Evolutionary conservation across 371 early-diverging fungal genomes (phyloP).

Genomic region (Rhizopus arrhizus): DNA sequence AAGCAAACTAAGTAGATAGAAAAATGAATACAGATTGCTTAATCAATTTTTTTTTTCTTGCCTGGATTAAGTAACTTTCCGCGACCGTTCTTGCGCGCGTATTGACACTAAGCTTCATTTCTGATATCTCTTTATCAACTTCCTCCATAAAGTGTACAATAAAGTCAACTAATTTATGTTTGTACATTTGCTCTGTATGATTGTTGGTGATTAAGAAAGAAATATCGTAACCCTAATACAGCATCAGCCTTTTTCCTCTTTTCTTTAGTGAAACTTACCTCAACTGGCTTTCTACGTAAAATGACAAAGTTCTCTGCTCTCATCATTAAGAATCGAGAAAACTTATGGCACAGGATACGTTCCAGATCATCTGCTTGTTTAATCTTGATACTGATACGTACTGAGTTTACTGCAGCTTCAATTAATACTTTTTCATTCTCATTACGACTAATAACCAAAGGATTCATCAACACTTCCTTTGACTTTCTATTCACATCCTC

Average conservation of each 20-base stretch:
- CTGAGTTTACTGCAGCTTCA: conserved; percentile 92
- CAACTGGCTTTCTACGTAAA: conserved; percentile 88
- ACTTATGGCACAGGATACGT: conserved; percentile 91
- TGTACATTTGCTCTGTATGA: conserved; percentile 96
- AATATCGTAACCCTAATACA: conserved; percentile 88
- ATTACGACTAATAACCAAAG: conserved; percentile 88
- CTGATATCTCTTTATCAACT: conserved; percentile 97
- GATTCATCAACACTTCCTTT: conserved; percentile 57
- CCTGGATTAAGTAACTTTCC: conserved; percentile 74
- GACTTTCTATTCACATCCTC: conserved; percentile 22
- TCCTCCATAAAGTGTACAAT: conserved; percentile 98
- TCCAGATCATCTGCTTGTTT: conserved; percentile 99
- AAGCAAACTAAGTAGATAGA: too few species aligned
- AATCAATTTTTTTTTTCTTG: conserved; percentile 20
- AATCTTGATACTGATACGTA: conserved; percentile 93
- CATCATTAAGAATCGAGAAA: conserved; percentile 95
- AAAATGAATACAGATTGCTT: background rate
- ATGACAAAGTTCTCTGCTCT: conserved; percentile 96
- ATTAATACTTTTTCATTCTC: conserved; percentile 94
- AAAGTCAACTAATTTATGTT: conserved; percentile 97
- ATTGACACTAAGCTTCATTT: conserved; percentile 96
- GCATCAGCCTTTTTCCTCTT: conserved; percentile 4
- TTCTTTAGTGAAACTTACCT: conserved; percentile 52
- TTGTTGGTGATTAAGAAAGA: conserved; percentile 93
- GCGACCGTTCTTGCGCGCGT: conserved; percentile 94